A percentile compares a stretch with the other conserved stretches of the same genome.
phyloP scores from a whole-genome alignment of 345 rosid genomes.

The thale cress (Arabidopsis thaliana) region TAIR10.1 NC_003075.7:16541501-16542000 shows the following conservation, averaged over 20 bases:
- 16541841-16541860: constrained; percentile 9
- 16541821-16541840: constrained; percentile 19
- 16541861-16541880: constrained; percentile 23
- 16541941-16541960: not conserved
- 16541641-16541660: constrained; percentile 46
- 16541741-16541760: constrained; percentile 17
- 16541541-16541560: not conserved
- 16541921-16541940: not conserved
- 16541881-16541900: not conserved
- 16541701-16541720: not conserved
- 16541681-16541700: constrained; percentile 8
- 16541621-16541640: constrained; percentile 57
- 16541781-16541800: constrained; percentile 19
- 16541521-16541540: not conserved
- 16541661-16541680: constrained; percentile 4
- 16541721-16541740: constrained; percentile 25
- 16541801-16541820: constrained; percentile 32
- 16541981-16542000: not conserved
- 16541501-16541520: constrained; percentile 35
- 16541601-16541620: constrained; percentile 49
- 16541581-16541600: constrained; percentile 48
- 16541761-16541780: constrained; percentile 34
- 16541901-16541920: not conserved
- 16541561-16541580: not conserved
- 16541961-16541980: not conserved